Conservation (phyloP, 129 eudicot genomes). For the Centaurea solstitialis region DNA sequence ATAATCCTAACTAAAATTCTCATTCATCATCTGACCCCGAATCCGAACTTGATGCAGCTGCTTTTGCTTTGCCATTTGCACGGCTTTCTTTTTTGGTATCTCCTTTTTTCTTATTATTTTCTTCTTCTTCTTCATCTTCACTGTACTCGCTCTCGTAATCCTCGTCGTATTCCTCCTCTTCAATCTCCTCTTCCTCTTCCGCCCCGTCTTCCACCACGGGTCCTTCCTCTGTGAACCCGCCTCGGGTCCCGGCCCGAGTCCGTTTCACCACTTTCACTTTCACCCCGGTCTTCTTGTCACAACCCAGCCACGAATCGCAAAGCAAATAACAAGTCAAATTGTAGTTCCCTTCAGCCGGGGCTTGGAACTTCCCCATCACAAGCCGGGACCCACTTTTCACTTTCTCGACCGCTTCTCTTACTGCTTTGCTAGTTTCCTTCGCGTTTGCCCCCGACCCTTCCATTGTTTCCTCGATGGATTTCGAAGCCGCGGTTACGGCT, state of each 20-base stretch:
- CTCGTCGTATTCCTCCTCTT: slow-evolving; percentile 73
- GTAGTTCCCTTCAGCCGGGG: slow-evolving; percentile 79
- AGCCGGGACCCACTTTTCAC: slow-evolving; percentile 77
- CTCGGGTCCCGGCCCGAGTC: slow-evolving; percentile 78
- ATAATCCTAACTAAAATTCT: slow-evolving; percentile 21
- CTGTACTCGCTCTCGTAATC: slow-evolving; percentile 94
- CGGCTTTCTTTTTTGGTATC: slow-evolving; percentile 22
- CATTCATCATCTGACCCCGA: slow-evolving; percentile 66
- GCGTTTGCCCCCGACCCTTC: slow-evolving; percentile 66
- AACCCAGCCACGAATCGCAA: slow-evolving; percentile 93
- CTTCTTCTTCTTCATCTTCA: slow-evolving; percentile 77
- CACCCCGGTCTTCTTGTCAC: slow-evolving; percentile 65
- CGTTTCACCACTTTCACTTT: slow-evolving; percentile 73
- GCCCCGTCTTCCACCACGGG: slow-evolving; percentile 50
- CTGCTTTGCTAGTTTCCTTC: slow-evolving; percentile 56
- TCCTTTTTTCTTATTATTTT: slow-evolving; percentile 15
- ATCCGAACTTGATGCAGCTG: slow-evolving; percentile 41
- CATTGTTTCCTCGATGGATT: slow-evolving; percentile 72
- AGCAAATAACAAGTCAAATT: slow-evolving; percentile 60
- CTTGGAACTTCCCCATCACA: slow-evolving; percentile 82
- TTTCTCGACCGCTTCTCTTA: slow-evolving; percentile 67
- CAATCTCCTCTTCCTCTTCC: slow-evolving; percentile 80
- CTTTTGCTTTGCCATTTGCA: slow-evolving; percentile 44
- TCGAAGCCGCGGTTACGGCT: slow-evolving; percentile 71
- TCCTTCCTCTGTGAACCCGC: slow-evolving; percentile 64